Conservation (phyloP, 371 early-diverging fungal genomes). For the Apophysomyces ossiformis region DNA sequence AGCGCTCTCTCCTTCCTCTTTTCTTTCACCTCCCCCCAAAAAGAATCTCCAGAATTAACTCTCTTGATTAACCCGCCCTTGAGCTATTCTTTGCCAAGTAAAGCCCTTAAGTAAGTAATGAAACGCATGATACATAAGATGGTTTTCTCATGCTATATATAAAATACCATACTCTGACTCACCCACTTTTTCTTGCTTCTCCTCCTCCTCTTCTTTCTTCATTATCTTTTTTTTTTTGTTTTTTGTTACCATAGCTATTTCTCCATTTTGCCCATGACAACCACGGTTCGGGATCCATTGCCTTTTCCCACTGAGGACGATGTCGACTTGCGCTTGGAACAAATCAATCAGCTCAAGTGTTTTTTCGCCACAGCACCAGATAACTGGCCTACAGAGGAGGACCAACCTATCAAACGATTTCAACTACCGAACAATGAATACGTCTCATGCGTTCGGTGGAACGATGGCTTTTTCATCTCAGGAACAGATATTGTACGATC, state of each 20-base stretch:
- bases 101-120: slow-evolving; percentile 8
- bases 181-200: slow-evolving; percentile 12
- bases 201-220: slow-evolving; percentile 5
- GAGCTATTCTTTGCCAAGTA: slow-evolving; percentile 5
- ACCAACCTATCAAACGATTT: slow-evolving; percentile 69
- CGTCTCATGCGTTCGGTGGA: slow-evolving; percentile 92
- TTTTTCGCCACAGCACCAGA: slow-evolving; percentile 62
- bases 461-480: slow-evolving; percentile 90
- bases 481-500: slow-evolving; percentile 99
- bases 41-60: neutral
- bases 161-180: neutral
- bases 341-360: slow-evolving; percentile 55
- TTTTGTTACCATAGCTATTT: slow-evolving; percentile 16
- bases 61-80: neutral
- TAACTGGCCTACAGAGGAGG: slow-evolving; percentile 50
- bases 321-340: slow-evolving; percentile 34
- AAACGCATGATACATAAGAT: slow-evolving; percentile 3
- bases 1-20: too few species aligned
- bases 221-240: neutral
- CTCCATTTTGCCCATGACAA: slow-evolving; percentile 21
- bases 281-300: slow-evolving; percentile 18
- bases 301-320: slow-evolving; percentile 37
- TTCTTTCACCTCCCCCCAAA: neutral
- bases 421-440: slow-evolving; percentile 83
- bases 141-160: slow-evolving; percentile 5